Evolutionary conservation across 352 stramenopile genomes (phyloP), one percentile per base, ranked within the genome.

Genomic region (Phytophthora hibernalis): DNA sequence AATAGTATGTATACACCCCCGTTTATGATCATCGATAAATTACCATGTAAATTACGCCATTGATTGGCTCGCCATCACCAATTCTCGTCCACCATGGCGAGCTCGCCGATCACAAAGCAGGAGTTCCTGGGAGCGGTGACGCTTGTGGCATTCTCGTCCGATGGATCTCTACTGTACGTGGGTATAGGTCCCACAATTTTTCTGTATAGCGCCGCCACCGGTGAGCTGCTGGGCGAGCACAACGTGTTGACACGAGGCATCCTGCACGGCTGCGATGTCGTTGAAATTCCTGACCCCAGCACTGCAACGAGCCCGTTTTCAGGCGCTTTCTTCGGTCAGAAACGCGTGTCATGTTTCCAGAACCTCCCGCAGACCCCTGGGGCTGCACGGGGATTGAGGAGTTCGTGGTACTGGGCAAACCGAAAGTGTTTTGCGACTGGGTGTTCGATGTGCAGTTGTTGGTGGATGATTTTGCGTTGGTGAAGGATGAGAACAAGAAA

Each of bases 111-210:
- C 33, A 61, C 61, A 26, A 96, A 95, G 69, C 74, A 82, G 56
- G 83, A 91, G 62, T 95, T 88, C 69, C 54, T 95, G 16, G 87
- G 89, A 54, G 84, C 89, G n/a, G 89, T 96, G 53, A 96, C 89
- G 64, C 72, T 93, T 49, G 65, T 94, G 45, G 73, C 77, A 31
- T 96, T 96, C 72, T 93, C 86, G 1, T 43, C 51, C 3, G 70
- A 91, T 67, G 87, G 86, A 2, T 85, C 77, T 44, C 30, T 95
- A 28, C 70, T 96, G 4, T 94, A 90, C 59, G 86, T 90, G 5
- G 87, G 84, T 40, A 79, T 92, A 13, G 89, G 89, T 1, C 52
- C 80, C 16, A 82, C 72, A 9, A 18, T 96, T 31, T 93, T 85
- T 55, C 47, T 90, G 33, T 96, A 94, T 52, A 75, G 83, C 24